Base-by-base conservation (phyloP, 1,284 basidiomycete genomes). In the Ganoderma leucocontextum region DNA sequence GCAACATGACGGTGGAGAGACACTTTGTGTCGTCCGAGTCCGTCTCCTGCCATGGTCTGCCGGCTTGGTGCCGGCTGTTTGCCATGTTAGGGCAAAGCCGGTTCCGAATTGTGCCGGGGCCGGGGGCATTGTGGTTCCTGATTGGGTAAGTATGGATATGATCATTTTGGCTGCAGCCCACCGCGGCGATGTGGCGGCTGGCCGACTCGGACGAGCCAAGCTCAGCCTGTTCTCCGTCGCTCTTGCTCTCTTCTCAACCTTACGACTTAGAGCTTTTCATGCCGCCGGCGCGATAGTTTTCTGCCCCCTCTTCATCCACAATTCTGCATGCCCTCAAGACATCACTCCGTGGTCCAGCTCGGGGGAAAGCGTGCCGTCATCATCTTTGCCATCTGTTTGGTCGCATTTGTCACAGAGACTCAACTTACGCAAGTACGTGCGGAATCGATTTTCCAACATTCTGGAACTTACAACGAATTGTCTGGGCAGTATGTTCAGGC, bases 371-470 rank as follows among this genome's bases (percentile, higher is more conserved):
- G 75, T 36, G 83, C 87, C 5, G 77, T 87, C n/a, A 76, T 82
- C 39, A 76, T 92, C 29, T 87, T 93, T 74, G 75, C 85, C 19
- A 74, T 82, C 64, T 83, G 82, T 44, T 84, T 91, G 63, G 55
- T 89, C 60, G 87, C 88, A 0, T 94, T 93, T 74, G 91, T 93
- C 0, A 77, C 76, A 44, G 91, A 94, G 81, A 91, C 87, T 57
- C 87, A 93, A 74, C 82, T 92, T 29, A 87, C 91, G 0, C 91
- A 93, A 82, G 93, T 91, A 73, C 29, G 82, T 41, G 13, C 15
- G 3, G 4, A 25, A 17, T 77, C 9, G 25, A 35, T n/a, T 10
- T 62, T 8, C 13, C 17, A 19, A 55, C 15, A 17, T 8, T 25
- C 35, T 35, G 9, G 33, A 22, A 17, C 52, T 68, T 41, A 68